Base-by-base conservation (phyloP, 768 basidiomycete genomes). In the Xerocomus potaroensis region DNA sequence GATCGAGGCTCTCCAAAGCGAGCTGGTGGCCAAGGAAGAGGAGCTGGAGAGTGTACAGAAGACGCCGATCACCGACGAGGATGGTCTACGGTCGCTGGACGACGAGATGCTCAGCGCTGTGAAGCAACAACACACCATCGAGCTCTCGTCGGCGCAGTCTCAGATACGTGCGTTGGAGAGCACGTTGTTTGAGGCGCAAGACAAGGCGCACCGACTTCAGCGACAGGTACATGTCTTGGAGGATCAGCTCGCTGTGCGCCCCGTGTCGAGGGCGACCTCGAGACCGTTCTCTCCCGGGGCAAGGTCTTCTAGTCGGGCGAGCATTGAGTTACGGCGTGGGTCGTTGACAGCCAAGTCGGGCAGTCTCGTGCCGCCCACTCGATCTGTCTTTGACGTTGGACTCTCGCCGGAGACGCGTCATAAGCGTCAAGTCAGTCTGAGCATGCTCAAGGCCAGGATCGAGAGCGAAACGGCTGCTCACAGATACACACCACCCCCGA, bases 371-470 rank as follows among this genome's bases (percentile, higher is more conserved):
- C 71, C 75, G 9, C 55, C 60, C 32, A 70, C 79, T 22, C 74
- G 83, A 21, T 76, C 82, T 1, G 74, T 81, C 4, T 79, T 87
- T 46, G 87, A 90, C 50, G 76, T 80, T 23, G 77, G 75, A 41
- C 73, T 92, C 39, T 79, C 85, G 7, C 77, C 85, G 0, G 86
- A 89, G 64, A 83, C 85, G 29, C 72, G 78, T 23, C 89, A 91
- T 66, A 91, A 91, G 60, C 84, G 90, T 45, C 79, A 81, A 56
- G 81, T 90, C 56, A 89, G 87, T 66, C 66, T 93, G 55, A 81
- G 84, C 65, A 93, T 94, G 87, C 79, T 94, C 41, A 91, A 91
- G 60, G 90, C 88, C 18, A 81, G 91, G 35, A 93, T 93, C 56
- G 87, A 91, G 50, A 85, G 87, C 62, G 91, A 93, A 65, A 69